phyloP scores from a whole-genome alignment of 2,329 filamentous ascomycete genomes.

The Cladorrhinum sp. region DNA sequence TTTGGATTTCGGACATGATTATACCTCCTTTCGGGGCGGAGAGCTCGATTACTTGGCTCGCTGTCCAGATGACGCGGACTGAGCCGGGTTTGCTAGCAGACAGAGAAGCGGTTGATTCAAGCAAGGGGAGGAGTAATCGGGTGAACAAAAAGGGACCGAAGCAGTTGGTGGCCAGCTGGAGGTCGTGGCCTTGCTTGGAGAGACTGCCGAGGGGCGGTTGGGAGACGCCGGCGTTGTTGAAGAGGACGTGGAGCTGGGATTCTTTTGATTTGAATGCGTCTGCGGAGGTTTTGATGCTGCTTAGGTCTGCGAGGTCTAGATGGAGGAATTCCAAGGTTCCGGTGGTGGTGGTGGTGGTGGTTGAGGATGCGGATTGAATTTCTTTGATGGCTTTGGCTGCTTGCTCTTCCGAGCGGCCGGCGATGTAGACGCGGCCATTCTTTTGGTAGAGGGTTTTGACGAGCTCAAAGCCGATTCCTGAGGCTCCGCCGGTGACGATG shows the following conservation, averaged over 20 bases:
- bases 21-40: constrained; percentile 16
- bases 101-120: constrained; percentile 19
- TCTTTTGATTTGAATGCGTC: constrained; percentile 32
- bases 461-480: constrained; percentile 45
- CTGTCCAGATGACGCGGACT: constrained; percentile 25
- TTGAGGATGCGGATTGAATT: constrained; percentile 36
- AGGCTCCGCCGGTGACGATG: constrained; percentile 44
- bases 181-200: constrained; percentile 29
- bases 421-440: constrained; percentile 50
- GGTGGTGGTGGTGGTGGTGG: constrained; percentile 13
- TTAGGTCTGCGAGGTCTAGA: constrained; percentile 38
- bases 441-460: constrained; percentile 47
- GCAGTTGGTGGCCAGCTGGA: constrained; percentile 27
- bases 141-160: constrained; percentile 27
- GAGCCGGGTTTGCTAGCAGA: background rate
- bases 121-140: constrained; percentile 24
- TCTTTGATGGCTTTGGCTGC: constrained; percentile 38
- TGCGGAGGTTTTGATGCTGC: constrained; percentile 29
- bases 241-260: constrained; percentile 34
- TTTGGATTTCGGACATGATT: constrained; percentile 16
- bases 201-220: constrained; percentile 28
- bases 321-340: constrained; percentile 39
- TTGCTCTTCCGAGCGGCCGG: constrained; percentile 40
- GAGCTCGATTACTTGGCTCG: constrained; percentile 20
- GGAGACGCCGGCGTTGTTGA: constrained; percentile 41